phyloP scores from a whole-genome alignment of 345 rosid species.

The Salix exigua region DNA sequence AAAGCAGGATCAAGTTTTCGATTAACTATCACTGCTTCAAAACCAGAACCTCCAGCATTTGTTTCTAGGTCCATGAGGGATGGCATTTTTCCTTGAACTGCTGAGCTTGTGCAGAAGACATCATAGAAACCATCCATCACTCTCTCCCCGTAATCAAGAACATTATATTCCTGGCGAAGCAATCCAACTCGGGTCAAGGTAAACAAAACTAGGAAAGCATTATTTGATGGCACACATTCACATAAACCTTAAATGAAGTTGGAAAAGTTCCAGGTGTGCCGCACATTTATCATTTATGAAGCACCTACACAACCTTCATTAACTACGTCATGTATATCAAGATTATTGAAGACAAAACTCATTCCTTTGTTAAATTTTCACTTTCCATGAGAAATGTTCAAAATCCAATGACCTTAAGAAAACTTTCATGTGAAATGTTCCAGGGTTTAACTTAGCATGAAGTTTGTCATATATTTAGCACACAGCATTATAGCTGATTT shows the following conservation, averaged over 20 bases:
- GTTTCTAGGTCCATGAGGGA: constrained; percentile 80
- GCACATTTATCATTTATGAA: not conserved
- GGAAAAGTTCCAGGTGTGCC: not conserved
- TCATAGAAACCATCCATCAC: constrained; percentile 96
- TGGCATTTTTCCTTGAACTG: constrained; percentile 70
- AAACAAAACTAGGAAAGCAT: constrained; percentile 7
- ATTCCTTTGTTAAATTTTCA: not conserved
- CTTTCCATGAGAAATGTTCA: not conserved
- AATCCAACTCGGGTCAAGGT: constrained; percentile 13
- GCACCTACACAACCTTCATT: not conserved
- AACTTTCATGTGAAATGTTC: not conserved
- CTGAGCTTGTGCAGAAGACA: constrained; percentile 58
- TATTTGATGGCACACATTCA: not conserved
- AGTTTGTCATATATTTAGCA: not conserved
- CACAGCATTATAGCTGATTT: not conserved
- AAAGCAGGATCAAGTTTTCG: constrained; percentile 62
- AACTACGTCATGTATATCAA: not conserved
- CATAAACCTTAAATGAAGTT: not conserved
- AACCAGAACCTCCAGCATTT: constrained; percentile 57
- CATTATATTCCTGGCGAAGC: constrained; percentile 69
- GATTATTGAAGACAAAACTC: not conserved
- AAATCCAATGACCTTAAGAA: not conserved
- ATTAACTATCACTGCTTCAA: constrained; percentile 83
- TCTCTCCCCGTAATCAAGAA: constrained; percentile 92
- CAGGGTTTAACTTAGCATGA: not conserved